A percentile compares a stretch with the other conserved stretches of the same genome.
Evolutionary conservation across 208 protist species (phyloP).

Genomic region (Porcisia hertigi): DNA sequence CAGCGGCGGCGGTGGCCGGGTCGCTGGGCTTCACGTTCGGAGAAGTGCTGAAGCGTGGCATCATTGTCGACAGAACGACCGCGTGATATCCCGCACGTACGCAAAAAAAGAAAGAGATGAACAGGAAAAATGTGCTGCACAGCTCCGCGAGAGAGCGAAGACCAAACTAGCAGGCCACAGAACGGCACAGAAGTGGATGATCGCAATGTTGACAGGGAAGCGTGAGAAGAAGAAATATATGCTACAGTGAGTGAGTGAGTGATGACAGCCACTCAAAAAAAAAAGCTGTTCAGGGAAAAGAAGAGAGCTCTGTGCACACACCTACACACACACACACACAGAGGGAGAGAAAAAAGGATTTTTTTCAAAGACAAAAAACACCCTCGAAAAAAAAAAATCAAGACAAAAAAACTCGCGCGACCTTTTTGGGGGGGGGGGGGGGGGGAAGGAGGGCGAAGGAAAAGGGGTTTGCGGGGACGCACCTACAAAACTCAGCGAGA

Average conservation of each 20-base stretch:
- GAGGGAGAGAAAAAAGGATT: neutral
- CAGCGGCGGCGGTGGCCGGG: neutral
- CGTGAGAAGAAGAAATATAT: too few species aligned
- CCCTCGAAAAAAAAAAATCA: neutral
- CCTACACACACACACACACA: neutral
- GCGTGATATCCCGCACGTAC: neutral
- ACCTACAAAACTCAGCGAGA: neutral
- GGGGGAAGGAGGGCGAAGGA: too few species aligned
- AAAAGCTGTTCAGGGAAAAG: too few species aligned
- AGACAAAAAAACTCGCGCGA: too few species aligned
- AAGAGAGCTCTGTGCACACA: too few species aligned
- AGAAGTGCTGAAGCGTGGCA: slow-evolving; percentile 16
- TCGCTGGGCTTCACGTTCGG: slow-evolving; percentile 1
- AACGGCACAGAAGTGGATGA: neutral
- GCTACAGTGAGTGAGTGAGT: too few species aligned
- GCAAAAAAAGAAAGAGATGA: neutral
- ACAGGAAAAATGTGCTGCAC: neutral
- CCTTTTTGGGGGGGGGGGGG: too few species aligned
- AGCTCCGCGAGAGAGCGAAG: neutral
- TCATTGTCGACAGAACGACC: neutral
- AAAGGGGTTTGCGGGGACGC: too few species aligned
- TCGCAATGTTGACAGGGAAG: too few species aligned
- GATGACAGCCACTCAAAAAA: too few species aligned
- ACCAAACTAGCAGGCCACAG: neutral
- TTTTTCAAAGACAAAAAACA: too few species aligned